Evolutionary conservation across 2,329 filamentous ascomycete species (phyloP).

Genomic region (Fusarium verticillioides): DNA sequence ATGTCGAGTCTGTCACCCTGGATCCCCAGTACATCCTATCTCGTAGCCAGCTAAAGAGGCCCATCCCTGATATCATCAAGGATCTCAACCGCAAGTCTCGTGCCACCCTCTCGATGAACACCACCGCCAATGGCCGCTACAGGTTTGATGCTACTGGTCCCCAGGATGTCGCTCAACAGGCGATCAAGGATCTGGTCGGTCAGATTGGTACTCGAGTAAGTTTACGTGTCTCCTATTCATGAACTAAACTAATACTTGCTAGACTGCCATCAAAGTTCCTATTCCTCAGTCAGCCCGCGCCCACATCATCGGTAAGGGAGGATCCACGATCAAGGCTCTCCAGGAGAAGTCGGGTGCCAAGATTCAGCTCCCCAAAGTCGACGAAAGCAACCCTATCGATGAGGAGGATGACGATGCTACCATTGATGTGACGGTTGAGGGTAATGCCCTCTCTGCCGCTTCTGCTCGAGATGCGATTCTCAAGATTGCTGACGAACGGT

Average conservation of each 20-base stretch:
- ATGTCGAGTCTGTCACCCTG: slow-evolving; percentile 80
- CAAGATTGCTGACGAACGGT: slow-evolving; percentile 87
- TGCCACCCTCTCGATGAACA: slow-evolving; percentile 82
- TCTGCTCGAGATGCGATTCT: slow-evolving; percentile 86
- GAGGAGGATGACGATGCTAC: slow-evolving; percentile 84
- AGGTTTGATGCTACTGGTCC: slow-evolving; percentile 89
- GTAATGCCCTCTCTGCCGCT: slow-evolving; percentile 87
- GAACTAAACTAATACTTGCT: slow-evolving; percentile 34
- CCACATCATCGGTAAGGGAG: slow-evolving; percentile 93
- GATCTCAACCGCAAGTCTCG: slow-evolving; percentile 94
- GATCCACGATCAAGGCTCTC: slow-evolving; percentile 88
- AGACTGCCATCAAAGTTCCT: slow-evolving; percentile 74
- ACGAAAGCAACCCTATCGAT: slow-evolving; percentile 66
- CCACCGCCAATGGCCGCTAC: slow-evolving; percentile 76
- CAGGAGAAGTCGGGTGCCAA: slow-evolving; percentile 90
- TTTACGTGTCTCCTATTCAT: not conserved
- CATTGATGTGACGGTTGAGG: slow-evolving; percentile 89
- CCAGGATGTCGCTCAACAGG: slow-evolving; percentile 84
- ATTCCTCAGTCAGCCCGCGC: slow-evolving; percentile 86
- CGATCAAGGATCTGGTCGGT: slow-evolving; percentile 87
- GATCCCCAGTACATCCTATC: slow-evolving; percentile 81
- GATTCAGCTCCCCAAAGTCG: slow-evolving; percentile 87
- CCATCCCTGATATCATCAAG: slow-evolving; percentile 84
- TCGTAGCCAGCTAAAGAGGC: slow-evolving; percentile 82
- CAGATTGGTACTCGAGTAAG: slow-evolving; percentile 87